phyloP scores from a whole-genome alignment of 2,329 filamentous ascomycete genomes.

The Alternaria gaisen region DNA sequence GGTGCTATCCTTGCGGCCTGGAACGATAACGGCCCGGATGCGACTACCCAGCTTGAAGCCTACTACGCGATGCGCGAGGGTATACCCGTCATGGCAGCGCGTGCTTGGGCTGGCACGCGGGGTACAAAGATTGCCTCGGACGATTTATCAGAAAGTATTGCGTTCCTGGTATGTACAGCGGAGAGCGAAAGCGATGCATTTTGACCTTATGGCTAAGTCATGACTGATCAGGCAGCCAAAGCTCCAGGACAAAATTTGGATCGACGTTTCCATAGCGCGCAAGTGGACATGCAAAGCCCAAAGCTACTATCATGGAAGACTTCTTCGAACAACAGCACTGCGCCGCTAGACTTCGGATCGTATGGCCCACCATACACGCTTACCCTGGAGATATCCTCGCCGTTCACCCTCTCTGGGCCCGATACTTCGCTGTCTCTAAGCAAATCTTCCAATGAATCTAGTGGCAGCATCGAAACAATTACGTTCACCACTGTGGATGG shows the following conservation, averaged over 20 bases:
- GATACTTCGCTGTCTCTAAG: slow-evolving; percentile 55
- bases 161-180: slow-evolving; percentile 37
- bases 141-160: slow-evolving; percentile 48
- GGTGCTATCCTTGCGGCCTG: slow-evolving; percentile 55
- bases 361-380: slow-evolving; percentile 60
- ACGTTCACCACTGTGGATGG: slow-evolving; percentile 53
- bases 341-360: slow-evolving; percentile 49
- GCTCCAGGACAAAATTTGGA: slow-evolving; percentile 59
- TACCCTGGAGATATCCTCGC: slow-evolving; percentile 48
- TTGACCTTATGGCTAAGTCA: background rate
- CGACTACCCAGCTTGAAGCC: slow-evolving; percentile 59
- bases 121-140: slow-evolving; percentile 44
- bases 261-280: slow-evolving; percentile 33
- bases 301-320: slow-evolving; percentile 47
- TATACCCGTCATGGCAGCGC: slow-evolving; percentile 55
- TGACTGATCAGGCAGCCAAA: slow-evolving; percentile 30
- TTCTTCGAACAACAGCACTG: slow-evolving; percentile 3
- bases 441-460: slow-evolving; percentile 18
- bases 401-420: slow-evolving; percentile 56
- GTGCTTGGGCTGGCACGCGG: slow-evolving; percentile 54
- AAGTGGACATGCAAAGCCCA: slow-evolving; percentile 10
- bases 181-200: background rate
- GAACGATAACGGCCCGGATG: slow-evolving; percentile 61
- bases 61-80: slow-evolving; percentile 59
- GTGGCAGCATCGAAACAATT: slow-evolving; percentile 42